Percentiles rank a stretch among this genome's conserved stretches.
These are phyloP conservation scores for Trapa incisa DNA, from an alignment of 345 rosid genomes.

Conservation along the genomic window DNA sequence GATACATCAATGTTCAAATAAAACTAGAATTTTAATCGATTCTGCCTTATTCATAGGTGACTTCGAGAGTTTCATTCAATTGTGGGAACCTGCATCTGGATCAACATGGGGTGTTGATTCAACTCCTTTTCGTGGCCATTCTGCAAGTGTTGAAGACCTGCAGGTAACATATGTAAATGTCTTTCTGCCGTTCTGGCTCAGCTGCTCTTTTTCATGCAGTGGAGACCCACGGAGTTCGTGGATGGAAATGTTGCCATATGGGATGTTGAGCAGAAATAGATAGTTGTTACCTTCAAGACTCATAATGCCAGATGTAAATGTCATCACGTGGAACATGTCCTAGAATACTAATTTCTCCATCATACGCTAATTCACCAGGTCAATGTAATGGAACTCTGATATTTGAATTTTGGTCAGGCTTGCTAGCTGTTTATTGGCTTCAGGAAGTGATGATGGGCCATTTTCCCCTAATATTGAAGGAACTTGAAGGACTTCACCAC, in stretches of 20 bases:
- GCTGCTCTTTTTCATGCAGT: slow-evolving; percentile 33
- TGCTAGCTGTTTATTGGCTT: slow-evolving; percentile 89
- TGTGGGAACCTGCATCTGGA: slow-evolving; percentile 82
- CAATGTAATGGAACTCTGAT: neutral
- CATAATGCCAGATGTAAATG: slow-evolving; percentile 87
- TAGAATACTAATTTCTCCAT: neutral
- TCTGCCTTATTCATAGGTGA: slow-evolving; percentile 38
- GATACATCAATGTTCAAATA: neutral
- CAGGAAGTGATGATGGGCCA: slow-evolving; percentile 92
- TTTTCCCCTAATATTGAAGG: too few relatives aligned
- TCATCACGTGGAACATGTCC: slow-evolving; percentile 93
- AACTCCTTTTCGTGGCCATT: slow-evolving; percentile 60
- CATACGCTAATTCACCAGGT: neutral
- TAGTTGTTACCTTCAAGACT: slow-evolving; percentile 63
- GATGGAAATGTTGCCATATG: slow-evolving; percentile 77
- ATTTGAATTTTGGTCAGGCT: slow-evolving; percentile 34
- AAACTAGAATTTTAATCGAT: neutral
- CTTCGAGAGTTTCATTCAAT: slow-evolving; percentile 64
- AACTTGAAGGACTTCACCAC: too few relatives aligned
- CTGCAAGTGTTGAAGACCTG: slow-evolving; percentile 85
- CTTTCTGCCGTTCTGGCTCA: neutral
- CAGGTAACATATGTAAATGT: slow-evolving; percentile 29
- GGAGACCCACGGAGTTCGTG: slow-evolving; percentile 94
- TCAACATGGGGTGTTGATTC: slow-evolving; percentile 73
- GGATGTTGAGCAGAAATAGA: slow-evolving; percentile 66